Evolutionary conservation across 2,329 filamentous ascomycete genomes (phyloP).

Genomic region (Fusarium nanum): DNA sequence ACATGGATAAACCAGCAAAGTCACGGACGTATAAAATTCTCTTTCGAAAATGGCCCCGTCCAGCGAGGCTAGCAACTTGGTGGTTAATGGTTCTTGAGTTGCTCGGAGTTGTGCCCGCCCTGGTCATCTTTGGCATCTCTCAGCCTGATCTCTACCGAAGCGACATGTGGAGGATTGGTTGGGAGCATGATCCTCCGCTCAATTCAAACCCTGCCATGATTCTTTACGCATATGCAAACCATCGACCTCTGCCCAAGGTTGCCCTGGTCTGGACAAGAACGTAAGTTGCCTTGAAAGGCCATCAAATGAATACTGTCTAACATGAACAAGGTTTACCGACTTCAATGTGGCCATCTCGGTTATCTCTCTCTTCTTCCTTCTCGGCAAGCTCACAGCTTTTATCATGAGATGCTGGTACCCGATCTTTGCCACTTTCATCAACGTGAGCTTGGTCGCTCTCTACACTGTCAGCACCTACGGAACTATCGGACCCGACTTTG

Average conservation of each 20-base stretch:
- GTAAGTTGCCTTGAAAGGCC: conserved; percentile 61
- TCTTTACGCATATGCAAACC: conserved; percentile 79
- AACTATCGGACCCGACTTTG: conserved; percentile 79
- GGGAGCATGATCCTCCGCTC: conserved; percentile 68
- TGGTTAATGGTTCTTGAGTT: conserved; percentile 75
- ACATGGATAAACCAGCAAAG: conserved; percentile 30
- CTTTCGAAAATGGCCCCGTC: conserved; percentile 67
- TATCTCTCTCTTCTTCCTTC: conserved; percentile 79
- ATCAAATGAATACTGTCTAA: conserved; percentile 2
- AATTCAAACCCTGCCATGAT: conserved; percentile 79
- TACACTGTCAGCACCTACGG: conserved; percentile 76
- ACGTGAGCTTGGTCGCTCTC: conserved; percentile 67
- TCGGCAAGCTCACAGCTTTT: conserved; percentile 75
- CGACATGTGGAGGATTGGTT: conserved; percentile 78
- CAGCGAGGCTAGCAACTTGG: conserved; percentile 65
- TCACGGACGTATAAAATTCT: conserved; percentile 63
- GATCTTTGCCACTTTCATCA: conserved; percentile 69
- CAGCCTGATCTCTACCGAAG: conserved; percentile 79
- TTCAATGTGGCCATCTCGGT: conserved; percentile 83
- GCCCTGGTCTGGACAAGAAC: conserved; percentile 79
- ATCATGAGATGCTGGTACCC: conserved; percentile 79
- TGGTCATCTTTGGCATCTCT: conserved; percentile 78
- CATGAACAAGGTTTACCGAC: conserved; percentile 70
- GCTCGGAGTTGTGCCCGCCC: conserved; percentile 69
- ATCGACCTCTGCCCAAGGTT: conserved; percentile 68